Base-by-base conservation (phyloP, 2,329 filamentous ascomycete species). In the Paracoccidioides brasiliensis region DNA sequence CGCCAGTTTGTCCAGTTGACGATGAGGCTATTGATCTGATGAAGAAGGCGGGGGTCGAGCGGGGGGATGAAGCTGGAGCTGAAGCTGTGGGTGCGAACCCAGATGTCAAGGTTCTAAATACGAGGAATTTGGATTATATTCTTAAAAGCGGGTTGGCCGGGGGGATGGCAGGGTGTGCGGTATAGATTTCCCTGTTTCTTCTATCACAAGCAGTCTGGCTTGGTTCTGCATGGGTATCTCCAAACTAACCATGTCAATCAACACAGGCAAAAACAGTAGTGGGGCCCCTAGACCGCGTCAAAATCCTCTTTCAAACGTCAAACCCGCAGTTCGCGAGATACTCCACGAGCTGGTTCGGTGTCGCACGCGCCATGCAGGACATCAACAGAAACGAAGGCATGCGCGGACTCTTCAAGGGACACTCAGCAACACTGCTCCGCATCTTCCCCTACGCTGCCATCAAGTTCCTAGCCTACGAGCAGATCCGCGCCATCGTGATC, bases 361-460 rank as follows among this genome's bases (percentile, higher is more conserved):
- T 95, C 22, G 80, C 81, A n/a, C 79, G 79, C 15, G 90, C 93
- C 32, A 86, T 97, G 71, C 80, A 80, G 62, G 86, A 90, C 64
- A 97, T 98, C 60, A 88, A 93, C 64, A 74, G 70, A 30, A 76
- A 81, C 48, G 86, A 94, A 59, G 93, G 93, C 41, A 61, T 80
- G 1, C 69, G 77, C 9, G 93, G 93, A 1, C 78, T 98, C 5
- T 98, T 90, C 73, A 86, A 93, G 53, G 93, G 93, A 5, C 93
- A 98, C 70, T 96, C 90, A 3, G 93, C 90, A 2, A 98, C 93
- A 0, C 76, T 98, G 2, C 78, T 97, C 53, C 85, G 93, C 60
- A 95, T 98, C 60, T 98, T 97, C 64, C 93, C 93, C 5, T 98
- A 98, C 70, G 93, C 91, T 14, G 91, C 88, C 48, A 95, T 97